Evolutionary conservation across 2,329 filamentous ascomycete species (phyloP), one percentile per base, ranked within the genome.

Genomic region (Fusarium guadeloupense): DNA sequence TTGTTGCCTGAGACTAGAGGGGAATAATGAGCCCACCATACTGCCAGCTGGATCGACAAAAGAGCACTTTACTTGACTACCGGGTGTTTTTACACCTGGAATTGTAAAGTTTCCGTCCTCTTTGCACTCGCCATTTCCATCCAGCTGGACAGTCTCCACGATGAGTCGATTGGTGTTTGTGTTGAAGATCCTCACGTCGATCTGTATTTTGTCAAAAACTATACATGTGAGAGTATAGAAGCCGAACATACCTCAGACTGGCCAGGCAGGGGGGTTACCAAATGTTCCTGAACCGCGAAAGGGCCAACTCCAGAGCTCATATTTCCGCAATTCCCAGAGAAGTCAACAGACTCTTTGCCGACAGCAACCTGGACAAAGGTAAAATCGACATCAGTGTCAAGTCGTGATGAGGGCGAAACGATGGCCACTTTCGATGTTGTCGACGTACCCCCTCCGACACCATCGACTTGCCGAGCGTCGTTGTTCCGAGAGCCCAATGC

Each of bases 291-390:
- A 8, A 86, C 75, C 0, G 84, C 85, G 68, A 84, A 88, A 0
- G 86, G 85, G 0, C 84, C 86, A 25, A 89, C 80, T 0, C 81
- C 84, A 16, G 81, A 79, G n/a, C 76, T 82, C 79, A 89, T 85
- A 59, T 88, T 89, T 5, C 85, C 86, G 64, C 86, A 88, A 54
- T 87, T 89, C 3, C 85, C 84, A 0, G 81, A 82, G 34, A 84
- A 77, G 59, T 89, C 85, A 3, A 88, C 77, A 9, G 78, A 75
- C 5, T 78, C 78, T 43, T 81, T 79, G 19, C 83, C 81, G 41
- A 89, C 80, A 0, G 83, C 85, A 2, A 89, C 76, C 41, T 86
- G 84, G 0, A 87, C 81, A 63, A 89, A 89, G 0, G 85, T 89
- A 64, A 85, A 89, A 43, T 88, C 84, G 9, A 89, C 76, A 55